Evolutionary conservation across 495 filamentous ascomycete genomes (phyloP).

Genomic region (Aspergillus campestris): DNA sequence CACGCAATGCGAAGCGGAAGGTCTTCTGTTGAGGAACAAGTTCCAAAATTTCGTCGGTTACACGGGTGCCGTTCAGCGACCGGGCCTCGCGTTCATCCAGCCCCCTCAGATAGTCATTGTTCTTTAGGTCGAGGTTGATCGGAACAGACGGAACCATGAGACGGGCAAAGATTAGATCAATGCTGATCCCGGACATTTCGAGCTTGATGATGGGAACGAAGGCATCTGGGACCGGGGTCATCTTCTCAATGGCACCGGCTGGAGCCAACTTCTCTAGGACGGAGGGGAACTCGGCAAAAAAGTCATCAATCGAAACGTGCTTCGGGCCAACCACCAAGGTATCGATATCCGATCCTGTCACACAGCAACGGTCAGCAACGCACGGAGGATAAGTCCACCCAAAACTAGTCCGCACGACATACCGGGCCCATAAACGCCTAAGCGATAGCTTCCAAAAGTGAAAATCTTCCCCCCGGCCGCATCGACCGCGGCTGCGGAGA

Average conservation of each 20-base stretch:
- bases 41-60: conserved; percentile 82
- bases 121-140: conserved; percentile 61
- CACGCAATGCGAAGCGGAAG: conserved; percentile 79
- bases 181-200: conserved; percentile 79
- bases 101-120: conserved; percentile 76
- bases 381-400: not conserved
- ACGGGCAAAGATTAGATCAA: conserved; percentile 89
- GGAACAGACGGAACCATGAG: conserved; percentile 65
- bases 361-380: conserved; percentile 7
- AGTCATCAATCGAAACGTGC: conserved; percentile 78
- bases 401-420: conserved; percentile 6
- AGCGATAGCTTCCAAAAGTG: conserved; percentile 86
- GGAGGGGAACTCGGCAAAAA: conserved; percentile 78
- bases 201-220: conserved; percentile 96
- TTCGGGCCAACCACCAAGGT: conserved; percentile 86
- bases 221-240: conserved; percentile 79
- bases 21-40: conserved; percentile 83
- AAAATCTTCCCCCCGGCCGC: conserved; percentile 83
- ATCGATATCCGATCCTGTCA: conserved; percentile 85
- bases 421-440: conserved; percentile 90
- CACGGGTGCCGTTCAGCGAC: conserved; percentile 85
- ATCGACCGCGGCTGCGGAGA: conserved; percentile 67
- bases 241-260: conserved; percentile 68
- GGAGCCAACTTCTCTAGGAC: conserved; percentile 66
- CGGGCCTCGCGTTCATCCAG: conserved; percentile 78